These are phyloP conservation scores for Paramecium sonneborni DNA, from an alignment of 73 alveolate species.

Conservation along the genomic window DNA sequence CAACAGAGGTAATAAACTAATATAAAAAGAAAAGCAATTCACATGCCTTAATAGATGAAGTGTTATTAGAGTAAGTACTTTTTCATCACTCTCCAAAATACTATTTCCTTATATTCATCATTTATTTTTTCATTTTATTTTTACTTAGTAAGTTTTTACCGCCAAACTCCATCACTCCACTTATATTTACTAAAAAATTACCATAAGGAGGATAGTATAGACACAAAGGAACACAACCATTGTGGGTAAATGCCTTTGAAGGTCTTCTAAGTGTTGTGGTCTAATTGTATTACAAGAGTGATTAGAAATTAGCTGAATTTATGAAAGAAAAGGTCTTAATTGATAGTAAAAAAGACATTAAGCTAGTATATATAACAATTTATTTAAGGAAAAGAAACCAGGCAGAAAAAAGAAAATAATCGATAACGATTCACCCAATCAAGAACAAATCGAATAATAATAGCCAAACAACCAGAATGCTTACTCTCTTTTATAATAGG, in stretches of 20 bases:
- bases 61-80: slow-evolving; percentile 50
- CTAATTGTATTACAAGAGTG: slow-evolving; percentile 52
- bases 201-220: slow-evolving; percentile 47
- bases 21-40: neutral
- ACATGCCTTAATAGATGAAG: slow-evolving; percentile 47
- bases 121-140: neutral
- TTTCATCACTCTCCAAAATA: neutral
- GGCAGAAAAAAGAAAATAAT: slow-evolving; percentile 49
- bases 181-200: slow-evolving; percentile 18
- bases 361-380: neutral
- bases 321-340: slow-evolving; percentile 19
- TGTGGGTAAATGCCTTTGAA: slow-evolving; percentile 51
- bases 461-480: neutral
- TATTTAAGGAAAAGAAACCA: slow-evolving; percentile 29
- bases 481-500: neutral
- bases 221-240: neutral
- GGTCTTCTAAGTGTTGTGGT: slow-evolving; percentile 25
- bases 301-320: slow-evolving; percentile 50
- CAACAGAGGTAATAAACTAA: neutral
- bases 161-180: slow-evolving; percentile 52
- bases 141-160: slow-evolving; percentile 57
- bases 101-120: neutral
- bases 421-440: neutral
- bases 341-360: neutral
- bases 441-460: neutral